These are phyloP conservation scores for Colletotrichum sp. DNA, from an alignment of 2,329 filamentous ascomycete species.

Conservation along the genomic window DNA sequence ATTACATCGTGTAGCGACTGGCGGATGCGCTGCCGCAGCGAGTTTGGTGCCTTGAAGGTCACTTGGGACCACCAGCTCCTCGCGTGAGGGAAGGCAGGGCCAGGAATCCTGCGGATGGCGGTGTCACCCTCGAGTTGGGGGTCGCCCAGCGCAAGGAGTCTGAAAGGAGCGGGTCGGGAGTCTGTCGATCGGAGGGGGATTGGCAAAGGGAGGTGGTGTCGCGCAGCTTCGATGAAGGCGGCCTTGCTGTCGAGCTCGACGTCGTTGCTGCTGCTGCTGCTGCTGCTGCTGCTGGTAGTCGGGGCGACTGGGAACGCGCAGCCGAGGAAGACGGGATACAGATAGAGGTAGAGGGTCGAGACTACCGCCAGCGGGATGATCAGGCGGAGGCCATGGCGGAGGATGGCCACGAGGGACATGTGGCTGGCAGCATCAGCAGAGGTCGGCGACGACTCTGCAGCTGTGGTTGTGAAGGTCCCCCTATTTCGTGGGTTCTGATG, in stretches of 20 bases:
- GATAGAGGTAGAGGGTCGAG: constrained; percentile 80
- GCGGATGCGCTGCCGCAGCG: constrained; percentile 57
- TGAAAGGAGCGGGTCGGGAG: constrained; percentile 70
- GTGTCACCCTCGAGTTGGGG: constrained; percentile 94
- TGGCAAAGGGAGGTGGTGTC: constrained; percentile 29
- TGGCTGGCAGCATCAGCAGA: constrained; percentile 31
- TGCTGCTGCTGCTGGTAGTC: background rate
- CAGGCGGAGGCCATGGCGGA: constrained; percentile 62
- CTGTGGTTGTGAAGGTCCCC: constrained; percentile 2
- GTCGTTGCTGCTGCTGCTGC: background rate
- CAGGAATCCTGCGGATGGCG: constrained; percentile 69
- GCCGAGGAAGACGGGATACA: constrained; percentile 81
- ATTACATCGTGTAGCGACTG: constrained; percentile 62
- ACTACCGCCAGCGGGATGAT: constrained; percentile 70
- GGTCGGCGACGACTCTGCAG: constrained; percentile 8
- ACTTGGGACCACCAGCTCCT: constrained; percentile 50
- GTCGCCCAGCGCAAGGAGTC: constrained; percentile 86
- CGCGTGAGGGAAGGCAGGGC: constrained; percentile 60
- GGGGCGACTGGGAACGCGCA: constrained; percentile 77
- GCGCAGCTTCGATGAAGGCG: constrained; percentile 43
- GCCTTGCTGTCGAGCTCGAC: constrained; percentile 20
- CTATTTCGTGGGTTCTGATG: background rate
- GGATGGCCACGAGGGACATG: constrained; percentile 58
- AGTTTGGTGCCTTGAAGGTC: constrained; percentile 51
- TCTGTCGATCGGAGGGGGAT: constrained; percentile 28